A percentile compares a stretch with the other conserved stretches of the same genome.
Conservation (phyloP, 306 rosid species). For the Medicago ruthenica region DNA sequence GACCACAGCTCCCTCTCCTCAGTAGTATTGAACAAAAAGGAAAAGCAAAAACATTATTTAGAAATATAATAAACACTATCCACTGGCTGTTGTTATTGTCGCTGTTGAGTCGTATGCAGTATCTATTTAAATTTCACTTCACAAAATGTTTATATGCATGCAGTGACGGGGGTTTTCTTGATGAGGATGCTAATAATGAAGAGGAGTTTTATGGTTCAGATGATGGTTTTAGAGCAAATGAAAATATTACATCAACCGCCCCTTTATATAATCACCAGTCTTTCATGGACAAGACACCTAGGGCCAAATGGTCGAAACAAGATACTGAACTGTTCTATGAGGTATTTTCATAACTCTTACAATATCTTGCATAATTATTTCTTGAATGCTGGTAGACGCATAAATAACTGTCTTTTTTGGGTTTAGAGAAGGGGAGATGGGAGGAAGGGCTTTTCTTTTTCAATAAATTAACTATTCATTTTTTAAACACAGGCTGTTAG, state of each 20-base stretch:
- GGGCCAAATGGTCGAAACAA: constrained; percentile 78
- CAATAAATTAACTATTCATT: constrained; percentile 19
- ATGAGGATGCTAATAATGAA: constrained; percentile 51
- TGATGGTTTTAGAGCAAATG: constrained; percentile 49
- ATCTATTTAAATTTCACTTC: constrained; percentile 25
- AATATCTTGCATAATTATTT: constrained; percentile 13
- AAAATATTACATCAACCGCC: constrained; percentile 45
- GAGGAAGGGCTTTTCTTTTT: not conserved
- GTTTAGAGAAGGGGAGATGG: constrained; percentile 22
- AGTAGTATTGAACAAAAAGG: not conserved
- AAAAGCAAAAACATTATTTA: constrained; percentile 16
- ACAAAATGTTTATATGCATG: constrained; percentile 52
- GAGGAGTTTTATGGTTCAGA: constrained; percentile 56
- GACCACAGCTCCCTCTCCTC: constrained; percentile 2
- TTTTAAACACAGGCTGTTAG: constrained; percentile 59
- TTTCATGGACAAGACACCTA: constrained; percentile 73
- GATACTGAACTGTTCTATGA: constrained; percentile 80
- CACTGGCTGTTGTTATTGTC: constrained; percentile 28
- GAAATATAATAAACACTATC: constrained; percentile 19
- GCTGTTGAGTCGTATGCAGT: constrained; percentile 20
- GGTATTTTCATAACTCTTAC: constrained; percentile 52
- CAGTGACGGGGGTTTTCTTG: constrained; percentile 46
- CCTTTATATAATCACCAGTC: constrained; percentile 66
- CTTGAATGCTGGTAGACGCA: not conserved
- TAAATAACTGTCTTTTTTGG: constrained; percentile 1